Conservation (phyloP, 352 stramenopile species). For the Phytopythium delawarense region DNA sequence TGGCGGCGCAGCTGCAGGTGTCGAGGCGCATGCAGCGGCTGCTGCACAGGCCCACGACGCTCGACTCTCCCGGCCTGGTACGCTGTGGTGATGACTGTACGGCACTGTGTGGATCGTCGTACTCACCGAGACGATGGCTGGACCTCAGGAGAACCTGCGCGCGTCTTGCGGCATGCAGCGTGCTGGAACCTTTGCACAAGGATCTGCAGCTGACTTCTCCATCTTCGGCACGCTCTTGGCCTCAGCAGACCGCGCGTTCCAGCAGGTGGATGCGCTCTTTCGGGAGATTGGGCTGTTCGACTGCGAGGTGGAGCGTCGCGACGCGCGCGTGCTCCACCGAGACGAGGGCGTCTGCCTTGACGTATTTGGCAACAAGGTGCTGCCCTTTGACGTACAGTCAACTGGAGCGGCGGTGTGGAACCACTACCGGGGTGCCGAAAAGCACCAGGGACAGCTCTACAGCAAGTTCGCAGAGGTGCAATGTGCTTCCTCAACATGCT, state of each 20-base stretch:
- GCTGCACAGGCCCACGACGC: neutral
- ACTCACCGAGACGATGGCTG: too few species aligned
- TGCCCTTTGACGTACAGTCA: conserved; percentile 21
- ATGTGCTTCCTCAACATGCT: neutral
- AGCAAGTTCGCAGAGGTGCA: conserved; percentile 7
- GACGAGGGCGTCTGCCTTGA: conserved; percentile 26
- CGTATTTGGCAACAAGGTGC: conserved; percentile 24
- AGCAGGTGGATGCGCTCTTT: conserved; percentile 26
- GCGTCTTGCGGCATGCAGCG: neutral
- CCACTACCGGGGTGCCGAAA: conserved; percentile 17
- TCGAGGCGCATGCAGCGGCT: conserved; percentile 15
- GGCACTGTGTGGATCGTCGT: too few species aligned
- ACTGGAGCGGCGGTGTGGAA: conserved; percentile 19
- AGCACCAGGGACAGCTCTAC: conserved; percentile 17
- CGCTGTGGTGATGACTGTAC: neutral
- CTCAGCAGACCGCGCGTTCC: conserved; percentile 21
- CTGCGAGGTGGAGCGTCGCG: conserved; percentile 9
- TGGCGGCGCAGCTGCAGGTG: conserved; percentile 21
- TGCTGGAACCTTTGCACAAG: too few species aligned
- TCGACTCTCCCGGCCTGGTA: neutral
- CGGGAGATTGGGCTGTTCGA: conserved; percentile 18
- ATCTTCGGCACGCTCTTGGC: conserved; percentile 27
- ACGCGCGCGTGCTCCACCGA: conserved; percentile 17
- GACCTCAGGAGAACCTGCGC: neutral
- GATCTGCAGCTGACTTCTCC: conserved; percentile 9